Percentiles rank a stretch among this genome's conserved stretches.
Evolutionary conservation across 1,139 yeast species (phyloP).

Genomic region (Pichia sp.): DNA sequence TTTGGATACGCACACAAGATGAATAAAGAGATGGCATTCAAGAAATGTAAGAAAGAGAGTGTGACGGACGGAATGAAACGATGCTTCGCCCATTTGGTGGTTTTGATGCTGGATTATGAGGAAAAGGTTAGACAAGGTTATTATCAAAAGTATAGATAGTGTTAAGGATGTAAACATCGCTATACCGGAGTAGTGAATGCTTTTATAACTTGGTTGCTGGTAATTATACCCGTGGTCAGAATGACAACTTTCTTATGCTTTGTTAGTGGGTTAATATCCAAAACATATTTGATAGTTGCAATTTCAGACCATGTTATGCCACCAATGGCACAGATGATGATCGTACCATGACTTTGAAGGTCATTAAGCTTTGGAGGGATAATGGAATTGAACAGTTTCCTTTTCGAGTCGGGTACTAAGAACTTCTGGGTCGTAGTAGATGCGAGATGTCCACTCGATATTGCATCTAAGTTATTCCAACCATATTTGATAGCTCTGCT

Average conservation of each 20-base stretch:
- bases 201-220: slow-evolving; percentile 35
- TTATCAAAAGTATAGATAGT: slow-evolving; percentile 15
- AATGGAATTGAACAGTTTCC: slow-evolving; percentile 21
- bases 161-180: slow-evolving; percentile 1
- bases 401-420: slow-evolving; percentile 26
- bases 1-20: slow-evolving; percentile 33
- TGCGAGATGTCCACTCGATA: slow-evolving; percentile 20
- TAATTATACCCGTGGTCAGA: slow-evolving; percentile 51
- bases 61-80: slow-evolving; percentile 41
- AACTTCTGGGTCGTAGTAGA: slow-evolving; percentile 19
- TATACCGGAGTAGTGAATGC: slow-evolving; percentile 10
- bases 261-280: slow-evolving; percentile 33
- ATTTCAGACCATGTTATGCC: slow-evolving; percentile 79
- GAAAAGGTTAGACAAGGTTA: slow-evolving; percentile 24
- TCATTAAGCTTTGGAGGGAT: slow-evolving; percentile 23
- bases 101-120: slow-evolving; percentile 27
- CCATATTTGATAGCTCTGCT: slow-evolving; percentile 20
- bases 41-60: slow-evolving; percentile 47
- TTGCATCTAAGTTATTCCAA: slow-evolving; percentile 27
- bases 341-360: slow-evolving; percentile 34
- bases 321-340: slow-evolving; percentile 53
- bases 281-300: slow-evolving; percentile 53
- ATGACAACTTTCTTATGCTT: slow-evolving; percentile 40
- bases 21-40: slow-evolving; percentile 32
- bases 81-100: slow-evolving; percentile 24